Base-by-base conservation (phyloP, 2,329 filamentous ascomycete species). In the Paecilomyces variotii region DNA sequence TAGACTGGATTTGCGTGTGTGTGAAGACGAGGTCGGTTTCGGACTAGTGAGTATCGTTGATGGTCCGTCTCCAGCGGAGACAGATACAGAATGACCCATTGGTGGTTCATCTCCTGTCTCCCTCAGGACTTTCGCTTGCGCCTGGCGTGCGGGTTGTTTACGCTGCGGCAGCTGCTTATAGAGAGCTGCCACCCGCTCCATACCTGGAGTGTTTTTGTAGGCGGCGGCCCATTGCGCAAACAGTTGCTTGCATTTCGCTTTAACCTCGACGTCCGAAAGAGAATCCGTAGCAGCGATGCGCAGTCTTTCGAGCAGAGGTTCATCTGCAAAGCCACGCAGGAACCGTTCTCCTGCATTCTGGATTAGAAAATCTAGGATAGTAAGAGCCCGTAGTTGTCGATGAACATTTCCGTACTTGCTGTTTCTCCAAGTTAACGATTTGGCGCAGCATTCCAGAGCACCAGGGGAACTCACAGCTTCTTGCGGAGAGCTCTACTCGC, bases 341-440 rank as follows among this genome's bases (percentile, higher is more conserved):
- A 97, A 97, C 11, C 88, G 85, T 11, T 88, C 82, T 1, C 93
- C 93, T 2, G 91, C 92, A 77, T 99, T 99, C 70, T 97, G 90
- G 61, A 99, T 94, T 45, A 99, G 81, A 50, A 90, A 92, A 72
- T 99, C 94, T 1, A 99, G 83, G 55, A 99, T 87, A 10, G 89
- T 88, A 25, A 99, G 83, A 35, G 94, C 89, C 60, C 94, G 86
- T 34, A 97, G 82, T 74, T 99, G 94, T 55, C 91, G 88, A 74
- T 97, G 93, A n/a, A 90, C 82, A 68, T 86, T 96, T 67, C 94
- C 94, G 75, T 99, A 97, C 79, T 99, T 99, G 39, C 85, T 87
- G 62, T 32, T 11, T 26, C 14, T 52, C 25, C 27, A 56, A 26
- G 55, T 66, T 55, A 65, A 60, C 57, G 51, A 25, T 56, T 24